These are phyloP conservation scores for Lachancea sp. DNA, from an alignment of 805 yeast species.

Conservation along the genomic window DNA sequence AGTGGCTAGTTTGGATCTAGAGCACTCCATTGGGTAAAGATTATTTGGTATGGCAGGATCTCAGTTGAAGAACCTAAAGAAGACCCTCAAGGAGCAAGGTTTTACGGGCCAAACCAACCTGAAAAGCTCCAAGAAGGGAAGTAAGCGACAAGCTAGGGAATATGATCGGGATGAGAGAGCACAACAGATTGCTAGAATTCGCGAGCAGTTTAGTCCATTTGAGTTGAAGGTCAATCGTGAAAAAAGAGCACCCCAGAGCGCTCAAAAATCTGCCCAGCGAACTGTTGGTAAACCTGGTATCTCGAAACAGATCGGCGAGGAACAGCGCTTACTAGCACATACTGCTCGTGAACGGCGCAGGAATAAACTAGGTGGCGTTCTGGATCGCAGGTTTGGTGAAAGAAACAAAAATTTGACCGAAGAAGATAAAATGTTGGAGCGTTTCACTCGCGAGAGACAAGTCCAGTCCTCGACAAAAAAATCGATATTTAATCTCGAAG, in stretches of 20 bases:
- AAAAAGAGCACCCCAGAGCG: slow-evolving; percentile 41
- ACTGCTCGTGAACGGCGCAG: slow-evolving; percentile 56
- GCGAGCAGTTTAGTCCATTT: slow-evolving; percentile 86
- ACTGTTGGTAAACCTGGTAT: slow-evolving; percentile 65
- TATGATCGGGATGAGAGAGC: slow-evolving; percentile 65
- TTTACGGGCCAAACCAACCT: slow-evolving; percentile 79
- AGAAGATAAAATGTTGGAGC: slow-evolving; percentile 91
- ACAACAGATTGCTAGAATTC: slow-evolving; percentile 49
- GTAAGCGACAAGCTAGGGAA: slow-evolving; percentile 52
- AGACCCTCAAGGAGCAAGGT: slow-evolving; percentile 68
- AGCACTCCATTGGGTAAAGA: not conserved
- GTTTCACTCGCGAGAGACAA: slow-evolving; percentile 87
- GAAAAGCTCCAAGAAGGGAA: slow-evolving; percentile 42
- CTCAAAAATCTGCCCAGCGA: slow-evolving; percentile 37
- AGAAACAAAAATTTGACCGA: slow-evolving; percentile 59
- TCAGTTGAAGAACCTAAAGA: slow-evolving; percentile 77
- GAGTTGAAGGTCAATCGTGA: slow-evolving; percentile 66
- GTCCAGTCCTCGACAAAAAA: slow-evolving; percentile 46
- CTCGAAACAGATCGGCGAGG: slow-evolving; percentile 63
- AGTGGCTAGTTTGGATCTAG: no score
- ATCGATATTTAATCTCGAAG: slow-evolving; percentile 69
- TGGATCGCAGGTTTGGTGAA: slow-evolving; percentile 92
- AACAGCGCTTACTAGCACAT: slow-evolving; percentile 53
- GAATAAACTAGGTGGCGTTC: slow-evolving; percentile 69
- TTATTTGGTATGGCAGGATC: slow-evolving; percentile 66